Base-by-base conservation (phyloP, 1,284 basidiomycete genomes). In the Uromyces viciae-fabae region DNA sequence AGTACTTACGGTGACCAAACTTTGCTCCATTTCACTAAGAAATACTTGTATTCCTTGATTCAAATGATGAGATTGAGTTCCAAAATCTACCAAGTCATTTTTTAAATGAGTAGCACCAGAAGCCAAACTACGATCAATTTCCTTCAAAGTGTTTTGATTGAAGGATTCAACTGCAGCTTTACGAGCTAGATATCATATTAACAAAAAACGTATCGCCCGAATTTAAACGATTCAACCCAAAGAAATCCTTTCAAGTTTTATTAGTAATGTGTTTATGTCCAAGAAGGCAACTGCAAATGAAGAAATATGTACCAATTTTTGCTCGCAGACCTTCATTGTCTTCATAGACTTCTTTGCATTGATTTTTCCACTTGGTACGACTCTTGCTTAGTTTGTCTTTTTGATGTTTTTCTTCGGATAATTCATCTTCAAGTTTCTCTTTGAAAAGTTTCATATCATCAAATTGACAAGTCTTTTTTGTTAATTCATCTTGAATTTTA, bases 401-500 rank as follows among this genome's bases (percentile, higher is more conserved):
- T 31, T 49, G 19, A 36, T 33, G 31, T 36, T 11, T 66, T 62
- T 81, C 72, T 22, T 54, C 28, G 15, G 49, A 71, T 14, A 74
- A 22, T 15, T 75, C 42, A 11, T n/a, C 11, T 75, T 81, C 72
- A 15, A 81, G 72, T 17, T 19, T n/a, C n/a, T 66, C 58, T 42
- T 72, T 52, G 38, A 64, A 82, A 81, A 84, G 84, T 74, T 85
- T 85, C 78, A 86, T 69, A 33, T 86, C 85, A n/a, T 83, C 81
- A 64, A 87, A 81, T 46, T 75, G 58, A 15, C 15, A 22, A 5
- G 46, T 64, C 72, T 72, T 74, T 36, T 31, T 28, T 17, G 28
- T 69, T 8, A 81, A 87, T 84, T 96, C 77, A 33, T 76, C 81
- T 38, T 43, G 49, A 25, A 81, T 56, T 36, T 75, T 71, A 22